phyloP scores from a whole-genome alignment of 768 basidiomycete species.

The Podaxis sp. region DNA sequence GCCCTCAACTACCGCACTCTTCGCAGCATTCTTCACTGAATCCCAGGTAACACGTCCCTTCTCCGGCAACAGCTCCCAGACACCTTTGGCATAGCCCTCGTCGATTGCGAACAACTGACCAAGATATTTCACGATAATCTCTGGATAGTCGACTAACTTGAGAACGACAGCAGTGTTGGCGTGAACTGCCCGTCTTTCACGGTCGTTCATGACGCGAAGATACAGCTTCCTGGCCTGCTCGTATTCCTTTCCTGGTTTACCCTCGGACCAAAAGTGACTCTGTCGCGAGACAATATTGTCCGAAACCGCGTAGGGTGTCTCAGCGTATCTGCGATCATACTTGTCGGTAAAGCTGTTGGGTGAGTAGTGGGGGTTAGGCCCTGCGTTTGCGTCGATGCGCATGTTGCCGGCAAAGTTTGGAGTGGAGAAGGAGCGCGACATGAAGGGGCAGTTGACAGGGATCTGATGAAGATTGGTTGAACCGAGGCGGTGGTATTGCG shows the following conservation, averaged over 20 bases:
- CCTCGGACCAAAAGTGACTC: constrained; percentile 13
- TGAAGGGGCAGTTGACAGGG: constrained; percentile 15
- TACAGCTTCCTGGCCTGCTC: constrained; percentile 13
- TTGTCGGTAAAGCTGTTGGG: constrained; percentile 14
- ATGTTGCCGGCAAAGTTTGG: constrained; percentile 10
- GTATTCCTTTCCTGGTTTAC: constrained; percentile 7
- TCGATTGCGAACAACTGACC: constrained; percentile 8
- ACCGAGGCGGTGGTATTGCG: constrained; percentile 14
- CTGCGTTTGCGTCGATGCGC: constrained; percentile 10
- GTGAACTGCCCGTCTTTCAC: constrained; percentile 7
- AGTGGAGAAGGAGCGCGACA: constrained; percentile 10
- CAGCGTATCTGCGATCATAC: constrained; percentile 1
- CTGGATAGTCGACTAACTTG: constrained; percentile 2
- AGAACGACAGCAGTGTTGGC: constrained; percentile 5
- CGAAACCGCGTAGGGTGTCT: constrained; percentile 8
- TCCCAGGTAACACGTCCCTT: constrained; percentile 5
- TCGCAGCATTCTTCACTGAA: neutral
- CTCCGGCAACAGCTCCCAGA: constrained; percentile 9
- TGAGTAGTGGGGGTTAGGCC: constrained; percentile 11
- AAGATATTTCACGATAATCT: constrained; percentile 6
- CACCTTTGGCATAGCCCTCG: constrained; percentile 5
- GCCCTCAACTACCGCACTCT: neutral
- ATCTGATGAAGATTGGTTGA: constrained; percentile 12
- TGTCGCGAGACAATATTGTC: constrained; percentile 12
- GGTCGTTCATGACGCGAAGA: constrained; percentile 8